Conservation (phyloP, 225 moss, liverwort and hornwort species). For the Marchantia paleacea region DNA sequence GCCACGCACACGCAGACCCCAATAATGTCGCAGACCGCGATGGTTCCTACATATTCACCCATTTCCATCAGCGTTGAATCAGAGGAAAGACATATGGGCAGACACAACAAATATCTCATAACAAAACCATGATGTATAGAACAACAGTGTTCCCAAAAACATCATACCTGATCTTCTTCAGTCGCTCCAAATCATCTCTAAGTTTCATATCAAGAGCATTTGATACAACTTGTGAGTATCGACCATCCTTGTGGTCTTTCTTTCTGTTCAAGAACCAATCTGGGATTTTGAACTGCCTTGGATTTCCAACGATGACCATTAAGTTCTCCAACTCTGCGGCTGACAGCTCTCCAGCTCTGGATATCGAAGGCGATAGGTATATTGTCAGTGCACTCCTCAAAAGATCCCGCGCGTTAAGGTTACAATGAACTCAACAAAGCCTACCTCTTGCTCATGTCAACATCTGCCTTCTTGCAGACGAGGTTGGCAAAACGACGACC, state of each 20-base stretch:
- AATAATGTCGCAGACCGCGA: constrained; percentile 68
- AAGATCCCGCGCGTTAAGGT: too few species aligned
- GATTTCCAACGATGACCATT: constrained; percentile 63
- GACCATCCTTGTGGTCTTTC: constrained; percentile 65
- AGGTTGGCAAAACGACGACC: constrained; percentile 78
- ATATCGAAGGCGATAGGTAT: neutral
- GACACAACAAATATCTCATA: neutral
- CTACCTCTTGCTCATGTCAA: constrained; percentile 80
- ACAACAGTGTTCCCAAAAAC: neutral
- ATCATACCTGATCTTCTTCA: constrained; percentile 73
- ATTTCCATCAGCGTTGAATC: too few species aligned
- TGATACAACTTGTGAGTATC: constrained; percentile 68
- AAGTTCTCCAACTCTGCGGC: constrained; percentile 57
- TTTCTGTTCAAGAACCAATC: constrained; percentile 69
- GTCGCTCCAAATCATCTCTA: constrained; percentile 68
- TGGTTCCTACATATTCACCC: constrained; percentile 51
- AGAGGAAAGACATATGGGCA: too few species aligned
- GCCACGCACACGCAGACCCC: constrained; percentile 76
- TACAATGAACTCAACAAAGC: neutral
- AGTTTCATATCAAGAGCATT: constrained; percentile 87
- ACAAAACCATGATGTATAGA: neutral
- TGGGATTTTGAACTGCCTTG: constrained; percentile 60
- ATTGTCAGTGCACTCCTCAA: neutral
- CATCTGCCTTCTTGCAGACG: constrained; percentile 82
- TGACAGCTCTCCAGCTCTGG: constrained; percentile 63